A percentile compares a stretch with the other conserved stretches of the same genome.
phyloP scores from a whole-genome alignment of 768 basidiomycete species.

The Psilocybe cubensis region DNA sequence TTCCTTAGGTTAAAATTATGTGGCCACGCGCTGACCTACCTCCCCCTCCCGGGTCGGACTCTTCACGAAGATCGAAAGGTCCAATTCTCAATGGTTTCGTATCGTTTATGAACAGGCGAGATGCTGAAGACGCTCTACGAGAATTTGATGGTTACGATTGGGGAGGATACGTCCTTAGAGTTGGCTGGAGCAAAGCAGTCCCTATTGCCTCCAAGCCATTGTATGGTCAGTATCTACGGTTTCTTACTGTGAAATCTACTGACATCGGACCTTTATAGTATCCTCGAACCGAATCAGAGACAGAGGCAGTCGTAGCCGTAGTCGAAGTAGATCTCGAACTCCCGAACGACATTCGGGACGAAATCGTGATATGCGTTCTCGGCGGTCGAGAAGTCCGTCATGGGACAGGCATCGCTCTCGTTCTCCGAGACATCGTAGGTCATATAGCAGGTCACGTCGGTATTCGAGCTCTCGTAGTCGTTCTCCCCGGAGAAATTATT shows the following conservation, averaged over 20 bases:
- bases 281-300: slow-evolving; percentile 16
- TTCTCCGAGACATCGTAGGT: slow-evolving; percentile 40
- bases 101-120: slow-evolving; percentile 91
- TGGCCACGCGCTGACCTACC: slow-evolving; percentile 90
- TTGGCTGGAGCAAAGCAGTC: slow-evolving; percentile 98
- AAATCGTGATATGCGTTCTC: slow-evolving; percentile 43
- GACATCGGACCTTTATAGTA: slow-evolving; percentile 10
- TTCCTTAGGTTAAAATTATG: slow-evolving; percentile 88
- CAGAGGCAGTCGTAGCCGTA: slow-evolving; percentile 29
- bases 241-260: background rate
- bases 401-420: slow-evolving; percentile 47
- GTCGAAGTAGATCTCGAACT: slow-evolving; percentile 44
- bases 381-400: slow-evolving; percentile 55
- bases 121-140: slow-evolving; percentile 87
- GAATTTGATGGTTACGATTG: slow-evolving; percentile 94
- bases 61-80: slow-evolving; percentile 74
- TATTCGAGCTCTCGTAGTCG: slow-evolving; percentile 43
- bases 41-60: slow-evolving; percentile 71
- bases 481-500: slow-evolving; percentile 51
- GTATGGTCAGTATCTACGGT: slow-evolving; percentile 60
- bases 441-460: slow-evolving; percentile 36
- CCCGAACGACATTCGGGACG: slow-evolving; percentile 39
- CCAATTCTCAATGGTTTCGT: slow-evolving; percentile 93
- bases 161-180: slow-evolving; percentile 86
- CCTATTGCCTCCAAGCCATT: slow-evolving; percentile 77